Base-by-base conservation (phyloP, 2,329 filamentous ascomycete species). In the Fusarium sp. region DNA sequence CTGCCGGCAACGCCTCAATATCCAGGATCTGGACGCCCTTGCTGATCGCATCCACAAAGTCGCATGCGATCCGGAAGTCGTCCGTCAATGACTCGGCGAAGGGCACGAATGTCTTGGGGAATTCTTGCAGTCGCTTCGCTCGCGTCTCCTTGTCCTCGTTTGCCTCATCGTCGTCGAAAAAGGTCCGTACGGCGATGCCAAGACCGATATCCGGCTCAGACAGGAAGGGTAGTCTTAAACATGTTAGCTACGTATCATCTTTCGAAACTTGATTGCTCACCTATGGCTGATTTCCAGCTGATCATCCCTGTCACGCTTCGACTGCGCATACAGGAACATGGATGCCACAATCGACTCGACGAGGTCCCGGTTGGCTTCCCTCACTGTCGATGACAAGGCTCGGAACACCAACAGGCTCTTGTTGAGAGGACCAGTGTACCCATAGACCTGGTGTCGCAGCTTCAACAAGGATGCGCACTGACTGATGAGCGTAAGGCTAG, bases 381-480 rank as follows among this genome's bases (percentile, higher is more conserved):
- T 93, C 27, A 98, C 92, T 45, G 93, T 91, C 3, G 92, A 92
- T 45, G 94, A 91, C 67, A 98, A 87, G 2, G 94, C 95, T 70
- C 94, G 93, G 85, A 95, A 99, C 29, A 91, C 92, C 47, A 99
- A 88, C 62, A 98, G 87, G 75, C 96, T 95, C 82, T 96, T 93
- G 86, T 95, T 98, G 2, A 99, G 88, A 1, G 96, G 96, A 1
- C 96, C 96, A 2, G 96, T 98, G 83, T 98, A 99, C 34, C 96
- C 96, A 76, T 96, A 95, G 5, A 89, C 88, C 76, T 94, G 90
- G 81, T 99, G 96, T 35, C 92, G 90, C 71, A 98, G 87, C 79
- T 93, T 94, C 61, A 95, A 89, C 67, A 98, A 87, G 62, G 93
- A 95, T 16, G 95, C 94, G 70, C 95, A 93, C 42, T 96, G 93